Percentiles rank a stretch among this genome's conserved stretches.
Conservation (phyloP, 1,284 basidiomycete genomes). For the Ustilago tritici region DNA sequence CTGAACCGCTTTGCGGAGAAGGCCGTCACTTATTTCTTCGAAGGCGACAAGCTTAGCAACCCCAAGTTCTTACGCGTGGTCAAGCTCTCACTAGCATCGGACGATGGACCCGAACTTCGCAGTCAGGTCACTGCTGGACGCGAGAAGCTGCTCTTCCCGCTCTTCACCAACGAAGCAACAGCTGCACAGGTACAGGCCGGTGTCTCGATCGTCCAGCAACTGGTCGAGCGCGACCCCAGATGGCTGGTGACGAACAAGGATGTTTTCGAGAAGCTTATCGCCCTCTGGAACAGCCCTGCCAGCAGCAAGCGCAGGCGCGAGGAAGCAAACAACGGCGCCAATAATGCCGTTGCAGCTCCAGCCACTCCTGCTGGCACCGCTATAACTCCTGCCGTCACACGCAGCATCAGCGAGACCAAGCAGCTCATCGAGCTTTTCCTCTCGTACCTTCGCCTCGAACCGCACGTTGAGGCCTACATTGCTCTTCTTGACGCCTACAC, state of each 20-base stretch:
- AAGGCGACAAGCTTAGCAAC: conserved; percentile 76
- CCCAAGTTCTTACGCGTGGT: conserved; percentile 62
- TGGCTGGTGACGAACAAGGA: conserved; percentile 76
- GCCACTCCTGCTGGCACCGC: conserved; percentile 12
- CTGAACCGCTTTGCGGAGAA: conserved; percentile 90
- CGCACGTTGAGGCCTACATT: conserved; percentile 87
- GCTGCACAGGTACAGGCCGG: conserved; percentile 67
- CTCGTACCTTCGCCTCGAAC: conserved; percentile 74
- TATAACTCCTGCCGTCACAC: conserved; percentile 8
- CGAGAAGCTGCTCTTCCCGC: conserved; percentile 55
- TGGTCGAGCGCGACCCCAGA: conserved; percentile 77
- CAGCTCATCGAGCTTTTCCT: conserved; percentile 77
- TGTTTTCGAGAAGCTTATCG: conserved; percentile 67
- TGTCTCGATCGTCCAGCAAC: conserved; percentile 81
- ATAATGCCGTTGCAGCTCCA: conserved; percentile 33
- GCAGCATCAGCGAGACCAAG: conserved; percentile 75
- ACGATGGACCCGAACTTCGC: conserved; percentile 60
- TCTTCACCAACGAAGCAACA: conserved; percentile 52
- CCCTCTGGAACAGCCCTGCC: conserved; percentile 68
- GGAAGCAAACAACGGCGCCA: conserved; percentile 48
- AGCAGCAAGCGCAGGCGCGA: conserved; percentile 55
- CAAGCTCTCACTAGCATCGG: conserved; percentile 59
- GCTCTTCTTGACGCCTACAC: conserved; percentile 87
- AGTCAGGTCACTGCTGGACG: conserved; percentile 46
- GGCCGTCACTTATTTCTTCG: conserved; percentile 85